Percentiles rank a stretch among this genome's conserved stretches.
phyloP scores from a whole-genome alignment of 208 protist genomes.

The Phytomonas sp. region DNA sequence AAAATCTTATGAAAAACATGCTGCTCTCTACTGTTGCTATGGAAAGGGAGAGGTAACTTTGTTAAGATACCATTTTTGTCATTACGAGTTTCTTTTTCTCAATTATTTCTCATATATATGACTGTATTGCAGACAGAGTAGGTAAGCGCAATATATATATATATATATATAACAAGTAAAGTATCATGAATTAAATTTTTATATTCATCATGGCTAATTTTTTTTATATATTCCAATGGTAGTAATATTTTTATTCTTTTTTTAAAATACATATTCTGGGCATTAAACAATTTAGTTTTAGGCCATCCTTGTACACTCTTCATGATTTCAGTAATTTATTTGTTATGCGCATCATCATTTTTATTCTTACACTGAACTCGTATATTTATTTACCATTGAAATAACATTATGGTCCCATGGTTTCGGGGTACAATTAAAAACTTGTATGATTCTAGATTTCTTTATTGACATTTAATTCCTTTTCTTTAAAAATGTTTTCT shows the following conservation, averaged over 20 bases:
- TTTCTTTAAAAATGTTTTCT: neutral
- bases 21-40: neutral
- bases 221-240: neutral
- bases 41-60: neutral
- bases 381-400: conserved; percentile 3
- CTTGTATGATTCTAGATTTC: neutral
- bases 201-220: neutral
- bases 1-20: neutral
- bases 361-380: neutral
- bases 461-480: neutral
- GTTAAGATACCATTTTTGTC: neutral
- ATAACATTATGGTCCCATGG: neutral
- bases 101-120: neutral
- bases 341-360: neutral
- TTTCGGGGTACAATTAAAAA: neutral
- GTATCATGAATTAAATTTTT: neutral
- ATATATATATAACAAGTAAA: neutral
- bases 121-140: neutral
- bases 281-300: neutral
- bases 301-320: conserved; percentile 2
- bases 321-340: neutral
- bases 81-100: neutral
- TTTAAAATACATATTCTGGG: conserved; percentile 5
- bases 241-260: conserved; percentile 5
- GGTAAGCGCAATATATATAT: neutral